Percentiles rank a stretch among this genome's conserved stretches.
Conservation (phyloP, 257 asterid species). For the Primulina huaijiensis region DNA sequence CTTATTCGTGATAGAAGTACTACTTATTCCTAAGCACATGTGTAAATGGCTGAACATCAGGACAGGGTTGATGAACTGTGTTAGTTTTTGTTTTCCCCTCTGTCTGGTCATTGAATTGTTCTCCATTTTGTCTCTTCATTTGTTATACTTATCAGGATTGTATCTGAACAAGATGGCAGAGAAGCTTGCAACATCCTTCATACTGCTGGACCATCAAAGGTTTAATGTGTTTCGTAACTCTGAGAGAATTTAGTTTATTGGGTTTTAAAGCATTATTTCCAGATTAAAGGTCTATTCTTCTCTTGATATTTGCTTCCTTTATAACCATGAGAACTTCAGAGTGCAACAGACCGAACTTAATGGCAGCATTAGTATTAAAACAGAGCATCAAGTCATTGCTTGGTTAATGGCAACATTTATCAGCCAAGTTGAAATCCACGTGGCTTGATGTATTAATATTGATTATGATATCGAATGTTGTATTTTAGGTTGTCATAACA, state of each 20-base stretch:
- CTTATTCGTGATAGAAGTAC: neutral
- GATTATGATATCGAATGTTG: conserved; percentile 8
- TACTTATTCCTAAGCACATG: neutral
- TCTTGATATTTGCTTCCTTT: conserved; percentile 3
- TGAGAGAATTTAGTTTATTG: conserved; percentile 6
- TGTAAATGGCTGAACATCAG: conserved; percentile 4
- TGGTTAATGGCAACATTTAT: conserved; percentile 6
- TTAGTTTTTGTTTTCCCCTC: neutral
- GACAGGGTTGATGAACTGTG: conserved; percentile 4
- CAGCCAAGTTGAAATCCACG: conserved; percentile 7
- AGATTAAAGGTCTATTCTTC: neutral
- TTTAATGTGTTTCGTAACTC: conserved; percentile 32
- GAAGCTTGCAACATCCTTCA: conserved; percentile 91
- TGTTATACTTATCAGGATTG: conserved; percentile 49
- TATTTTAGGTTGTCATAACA: conserved; percentile 85
- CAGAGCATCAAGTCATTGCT: neutral
- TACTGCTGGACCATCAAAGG: conserved; percentile 98
- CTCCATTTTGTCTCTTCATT: conserved; percentile 11
- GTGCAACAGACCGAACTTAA: neutral
- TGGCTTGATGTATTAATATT: neutral
- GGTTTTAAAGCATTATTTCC: conserved; percentile 12
- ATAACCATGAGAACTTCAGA: conserved; percentile 3
- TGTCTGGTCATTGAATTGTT: conserved; percentile 5
- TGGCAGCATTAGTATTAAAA: conserved; percentile 13
- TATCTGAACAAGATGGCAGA: conserved; percentile 87